phyloP scores from a whole-genome alignment of 306 rosid genomes.

The Trifolium dubium region DNA sequence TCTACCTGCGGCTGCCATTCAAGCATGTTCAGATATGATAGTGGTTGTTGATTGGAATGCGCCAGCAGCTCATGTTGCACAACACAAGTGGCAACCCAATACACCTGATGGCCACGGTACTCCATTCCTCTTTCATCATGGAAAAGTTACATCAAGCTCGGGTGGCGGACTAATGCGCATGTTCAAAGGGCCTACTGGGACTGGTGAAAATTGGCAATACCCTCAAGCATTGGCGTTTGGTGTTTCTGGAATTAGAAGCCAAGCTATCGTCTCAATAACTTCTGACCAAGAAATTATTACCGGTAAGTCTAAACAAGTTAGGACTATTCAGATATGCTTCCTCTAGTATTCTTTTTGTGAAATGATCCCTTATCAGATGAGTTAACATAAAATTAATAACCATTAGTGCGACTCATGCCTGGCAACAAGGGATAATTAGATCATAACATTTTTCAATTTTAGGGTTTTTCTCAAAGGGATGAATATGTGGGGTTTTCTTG shows the following conservation, averaged over 20 bases:
- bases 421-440: slow-evolving; percentile 21
- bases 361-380: slow-evolving; percentile 19
- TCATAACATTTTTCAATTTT: slow-evolving; percentile 24
- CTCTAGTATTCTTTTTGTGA: slow-evolving; percentile 20
- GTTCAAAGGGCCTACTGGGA: slow-evolving; percentile 79
- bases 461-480: slow-evolving; percentile 18
- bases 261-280: slow-evolving; percentile 79
- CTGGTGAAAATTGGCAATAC: slow-evolving; percentile 77
- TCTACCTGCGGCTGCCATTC: slow-evolving; percentile 95
- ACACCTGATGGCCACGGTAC: slow-evolving; percentile 97
- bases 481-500: slow-evolving; percentile 16
- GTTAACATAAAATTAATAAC: slow-evolving; percentile 24
- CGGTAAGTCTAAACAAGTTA: slow-evolving; percentile 53
- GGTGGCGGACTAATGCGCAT: slow-evolving; percentile 82
- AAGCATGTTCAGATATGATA: slow-evolving; percentile 79
- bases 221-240: slow-evolving; percentile 89
- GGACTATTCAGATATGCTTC: neutral
- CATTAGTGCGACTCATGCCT: neutral
- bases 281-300: slow-evolving; percentile 86
- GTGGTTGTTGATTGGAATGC: slow-evolving; percentile 81
- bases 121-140: slow-evolving; percentile 95
- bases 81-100: slow-evolving; percentile 97
- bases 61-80: slow-evolving; percentile 92
- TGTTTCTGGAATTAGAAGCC: slow-evolving; percentile 87
- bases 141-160: slow-evolving; percentile 64